Percentiles rank a stretch among this genome's conserved stretches.
Conservation (phyloP, 306 rosid species). For the Carpinus viminea region DNA sequence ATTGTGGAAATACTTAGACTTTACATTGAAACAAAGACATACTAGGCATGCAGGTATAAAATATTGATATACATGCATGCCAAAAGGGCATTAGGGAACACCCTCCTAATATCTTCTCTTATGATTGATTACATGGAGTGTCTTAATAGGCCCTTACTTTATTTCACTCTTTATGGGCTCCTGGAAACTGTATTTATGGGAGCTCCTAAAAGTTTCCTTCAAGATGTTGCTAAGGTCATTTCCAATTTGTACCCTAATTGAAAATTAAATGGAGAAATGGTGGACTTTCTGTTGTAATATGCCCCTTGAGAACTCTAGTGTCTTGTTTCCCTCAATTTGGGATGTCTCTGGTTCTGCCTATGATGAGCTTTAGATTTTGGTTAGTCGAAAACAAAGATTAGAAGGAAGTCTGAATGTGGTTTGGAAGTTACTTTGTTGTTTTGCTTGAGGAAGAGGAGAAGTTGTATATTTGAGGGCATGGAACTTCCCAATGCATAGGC, state of each 20-base stretch:
- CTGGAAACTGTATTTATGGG: not conserved
- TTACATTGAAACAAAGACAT: not conserved
- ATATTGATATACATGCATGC: not conserved
- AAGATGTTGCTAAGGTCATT: not conserved
- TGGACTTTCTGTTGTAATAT: not conserved
- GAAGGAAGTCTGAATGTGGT: not conserved
- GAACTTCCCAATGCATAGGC: constrained; percentile 12
- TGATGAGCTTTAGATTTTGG: not conserved
- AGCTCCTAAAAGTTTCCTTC: not conserved
- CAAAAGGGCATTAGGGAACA: not conserved
- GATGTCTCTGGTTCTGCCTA: not conserved
- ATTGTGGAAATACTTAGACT: too few relatives aligned
- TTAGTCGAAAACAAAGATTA: not conserved
- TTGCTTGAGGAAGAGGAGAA: not conserved
- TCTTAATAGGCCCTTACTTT: not conserved
- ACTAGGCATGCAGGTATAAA: not conserved
- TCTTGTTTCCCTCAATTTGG: not conserved
- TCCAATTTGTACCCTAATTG: not conserved
- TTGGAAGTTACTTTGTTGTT: not conserved
- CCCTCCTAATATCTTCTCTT: not conserved
- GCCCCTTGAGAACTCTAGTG: not conserved
- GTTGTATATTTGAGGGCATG: constrained; percentile 2
- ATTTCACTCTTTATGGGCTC: not conserved
- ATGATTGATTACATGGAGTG: not conserved
- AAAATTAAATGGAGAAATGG: not conserved